Conservation (phyloP, 805 yeast genomes). For the Clavispora fructus region DNA sequence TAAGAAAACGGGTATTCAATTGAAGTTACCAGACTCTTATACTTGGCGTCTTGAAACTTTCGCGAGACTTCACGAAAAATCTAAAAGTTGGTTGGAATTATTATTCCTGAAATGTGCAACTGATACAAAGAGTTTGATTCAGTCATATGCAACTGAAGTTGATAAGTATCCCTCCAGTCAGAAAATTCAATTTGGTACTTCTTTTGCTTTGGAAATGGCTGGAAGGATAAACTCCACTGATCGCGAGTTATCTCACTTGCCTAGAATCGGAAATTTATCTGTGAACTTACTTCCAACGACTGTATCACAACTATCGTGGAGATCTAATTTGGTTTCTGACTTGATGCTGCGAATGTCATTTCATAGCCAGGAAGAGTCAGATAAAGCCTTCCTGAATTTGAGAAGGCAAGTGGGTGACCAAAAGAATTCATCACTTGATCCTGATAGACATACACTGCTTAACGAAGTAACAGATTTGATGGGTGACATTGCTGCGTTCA, state of each 20-base stretch:
- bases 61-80: slow-evolving; percentile 49
- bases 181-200: slow-evolving; percentile 67
- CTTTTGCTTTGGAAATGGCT: slow-evolving; percentile 88
- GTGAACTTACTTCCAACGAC: slow-evolving; percentile 66
- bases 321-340: slow-evolving; percentile 38
- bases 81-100: slow-evolving; percentile 62
- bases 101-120: slow-evolving; percentile 56
- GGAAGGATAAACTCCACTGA: slow-evolving; percentile 65
- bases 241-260: slow-evolving; percentile 53
- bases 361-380: slow-evolving; percentile 21
- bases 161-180: slow-evolving; percentile 15
- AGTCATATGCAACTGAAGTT: slow-evolving; percentile 57
- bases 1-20: slow-evolving; percentile 39
- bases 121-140: slow-evolving; percentile 75
- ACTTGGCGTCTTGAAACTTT: slow-evolving; percentile 71
- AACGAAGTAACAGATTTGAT: slow-evolving; percentile 37
- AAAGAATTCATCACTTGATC: slow-evolving; percentile 6
- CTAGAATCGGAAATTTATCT: slow-evolving; percentile 27
- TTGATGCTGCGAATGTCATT: slow-evolving; percentile 26
- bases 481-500: slow-evolving; percentile 39
- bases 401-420: slow-evolving; percentile 20
- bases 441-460: slow-evolving; percentile 10
- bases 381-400: slow-evolving; percentile 23
- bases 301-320: slow-evolving; percentile 73
- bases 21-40: slow-evolving; percentile 69